These are phyloP conservation scores for Rosa hybrid DNA, from an alignment of 331 rosid species.

Conservation along the genomic window DNA sequence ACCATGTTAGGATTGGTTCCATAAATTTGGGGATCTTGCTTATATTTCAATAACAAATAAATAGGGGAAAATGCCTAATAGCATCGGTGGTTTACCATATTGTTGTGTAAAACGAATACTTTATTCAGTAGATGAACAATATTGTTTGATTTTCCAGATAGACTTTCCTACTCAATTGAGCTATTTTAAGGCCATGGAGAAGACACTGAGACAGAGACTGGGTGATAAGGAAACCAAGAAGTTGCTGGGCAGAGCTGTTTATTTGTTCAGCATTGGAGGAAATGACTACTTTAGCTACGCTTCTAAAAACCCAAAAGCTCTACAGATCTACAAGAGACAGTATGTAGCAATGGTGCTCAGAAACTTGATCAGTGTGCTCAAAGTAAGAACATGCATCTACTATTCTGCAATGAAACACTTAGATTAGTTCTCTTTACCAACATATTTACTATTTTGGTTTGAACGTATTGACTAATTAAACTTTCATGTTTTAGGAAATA, in stretches of 20 bases:
- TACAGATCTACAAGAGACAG: slow-evolving; percentile 16
- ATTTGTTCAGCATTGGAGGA: slow-evolving; percentile 28
- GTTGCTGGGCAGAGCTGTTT: slow-evolving; percentile 33
- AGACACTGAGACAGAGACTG: slow-evolving; percentile 2
- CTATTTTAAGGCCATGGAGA: slow-evolving; percentile 34
- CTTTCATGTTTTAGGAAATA: not conserved
- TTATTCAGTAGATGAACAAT: not conserved
- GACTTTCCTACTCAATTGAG: slow-evolving; percentile 24
- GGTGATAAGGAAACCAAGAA: slow-evolving; percentile 18
- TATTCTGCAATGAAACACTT: not conserved
- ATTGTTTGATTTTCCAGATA: not conserved
- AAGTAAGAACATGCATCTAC: slow-evolving; percentile 26
- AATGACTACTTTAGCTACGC: slow-evolving; percentile 29
- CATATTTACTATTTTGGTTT: not conserved
- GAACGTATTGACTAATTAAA: not conserved
- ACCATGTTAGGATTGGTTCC: not conserved
- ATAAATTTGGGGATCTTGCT: not conserved
- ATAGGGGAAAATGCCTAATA: not conserved
- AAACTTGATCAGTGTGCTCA: slow-evolving; percentile 26
- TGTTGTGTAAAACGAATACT: not conserved
- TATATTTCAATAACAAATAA: not conserved
- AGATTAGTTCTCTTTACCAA: not conserved
- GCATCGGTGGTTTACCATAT: not conserved
- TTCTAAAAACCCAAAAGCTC: not conserved
- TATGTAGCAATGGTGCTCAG: slow-evolving; percentile 51